Evolutionary conservation across 2,329 filamentous ascomycete genomes (phyloP).

Genomic region (Fonsecaea multimorphosa): DNA sequence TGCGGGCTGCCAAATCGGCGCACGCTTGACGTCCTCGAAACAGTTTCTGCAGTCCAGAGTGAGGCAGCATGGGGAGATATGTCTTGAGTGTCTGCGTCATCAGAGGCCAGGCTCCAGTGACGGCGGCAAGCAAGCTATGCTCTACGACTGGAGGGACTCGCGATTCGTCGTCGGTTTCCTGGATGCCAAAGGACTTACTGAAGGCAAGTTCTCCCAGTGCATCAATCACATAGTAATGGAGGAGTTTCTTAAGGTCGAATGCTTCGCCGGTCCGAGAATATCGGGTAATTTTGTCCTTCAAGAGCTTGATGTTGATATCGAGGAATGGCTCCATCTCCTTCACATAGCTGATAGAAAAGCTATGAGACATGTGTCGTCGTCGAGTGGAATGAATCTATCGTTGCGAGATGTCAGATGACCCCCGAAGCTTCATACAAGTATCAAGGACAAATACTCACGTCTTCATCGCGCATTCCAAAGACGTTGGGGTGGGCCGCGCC

Average conservation of each 20-base stretch:
- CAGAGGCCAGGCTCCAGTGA: slow-evolving; percentile 42
- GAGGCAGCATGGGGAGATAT: slow-evolving; percentile 39
- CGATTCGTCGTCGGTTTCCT: slow-evolving; percentile 41
- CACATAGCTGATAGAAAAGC: slow-evolving; percentile 44
- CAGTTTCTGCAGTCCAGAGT: slow-evolving; percentile 2
- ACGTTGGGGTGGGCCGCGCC: slow-evolving; percentile 44
- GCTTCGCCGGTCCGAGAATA: slow-evolving; percentile 24
- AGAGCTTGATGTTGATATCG: slow-evolving; percentile 43
- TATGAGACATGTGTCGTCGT: slow-evolving; percentile 42
- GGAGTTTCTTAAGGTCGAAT: slow-evolving; percentile 44
- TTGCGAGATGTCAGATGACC: neutral
- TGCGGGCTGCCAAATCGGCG: slow-evolving; percentile 5
- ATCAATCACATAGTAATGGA: slow-evolving; percentile 36
- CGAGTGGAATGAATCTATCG: slow-evolving; percentile 11
- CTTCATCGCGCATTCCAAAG: slow-evolving; percentile 45
- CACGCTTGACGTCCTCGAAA: slow-evolving; percentile 9
- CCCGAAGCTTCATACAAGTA: neutral
- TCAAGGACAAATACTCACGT: neutral
- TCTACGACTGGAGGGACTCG: slow-evolving; percentile 45
- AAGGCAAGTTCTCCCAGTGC: slow-evolving; percentile 35
- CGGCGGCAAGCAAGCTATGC: slow-evolving; percentile 44
- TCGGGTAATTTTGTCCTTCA: slow-evolving; percentile 38
- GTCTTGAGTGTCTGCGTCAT: slow-evolving; percentile 41
- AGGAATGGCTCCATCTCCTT: slow-evolving; percentile 48
- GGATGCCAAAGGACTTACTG: slow-evolving; percentile 44